These are phyloP conservation scores for Zymoseptoria brevis DNA, from an alignment of 2,329 filamentous ascomycete species.

Conservation along the genomic window DNA sequence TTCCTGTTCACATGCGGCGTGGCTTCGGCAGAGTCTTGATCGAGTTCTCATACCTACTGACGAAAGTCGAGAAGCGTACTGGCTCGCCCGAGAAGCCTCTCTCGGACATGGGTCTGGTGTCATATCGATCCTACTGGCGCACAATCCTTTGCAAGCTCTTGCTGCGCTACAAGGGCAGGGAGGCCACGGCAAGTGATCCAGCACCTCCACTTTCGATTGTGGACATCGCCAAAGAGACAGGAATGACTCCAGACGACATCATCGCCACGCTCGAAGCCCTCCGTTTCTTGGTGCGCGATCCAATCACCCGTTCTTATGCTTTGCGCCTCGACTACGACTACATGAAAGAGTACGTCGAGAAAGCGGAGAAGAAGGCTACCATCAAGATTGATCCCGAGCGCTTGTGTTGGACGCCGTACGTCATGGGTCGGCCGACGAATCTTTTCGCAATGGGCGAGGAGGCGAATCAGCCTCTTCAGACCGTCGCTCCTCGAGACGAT, in stretches of 20 bases:
- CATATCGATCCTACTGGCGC: slow-evolving; percentile 96
- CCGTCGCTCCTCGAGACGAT: slow-evolving; percentile 80
- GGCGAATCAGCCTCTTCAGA: slow-evolving; percentile 50
- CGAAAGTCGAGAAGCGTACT: slow-evolving; percentile 83
- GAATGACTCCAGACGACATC: slow-evolving; percentile 93
- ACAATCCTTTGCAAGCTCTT: slow-evolving; percentile 80
- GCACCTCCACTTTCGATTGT: slow-evolving; percentile 41
- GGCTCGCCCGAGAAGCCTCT: slow-evolving; percentile 95
- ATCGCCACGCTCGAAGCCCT: slow-evolving; percentile 87
- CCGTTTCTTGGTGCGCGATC: slow-evolving; percentile 81
- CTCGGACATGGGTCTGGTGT: slow-evolving; percentile 95
- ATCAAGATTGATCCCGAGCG: slow-evolving; percentile 72
- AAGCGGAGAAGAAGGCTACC: slow-evolving; percentile 83
- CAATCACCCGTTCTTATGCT: slow-evolving; percentile 79
- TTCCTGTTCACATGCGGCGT: slow-evolving; percentile 94
- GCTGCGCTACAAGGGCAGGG: slow-evolving; percentile 48
- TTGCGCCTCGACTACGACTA: slow-evolving; percentile 79
- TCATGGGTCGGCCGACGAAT: slow-evolving; percentile 66
- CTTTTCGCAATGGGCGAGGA: slow-evolving; percentile 32
- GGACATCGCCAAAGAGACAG: slow-evolving; percentile 76
- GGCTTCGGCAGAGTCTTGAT: slow-evolving; percentile 95
- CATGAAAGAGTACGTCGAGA: slow-evolving; percentile 77
- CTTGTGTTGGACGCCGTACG: slow-evolving; percentile 90
- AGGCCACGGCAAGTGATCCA: slow-evolving; percentile 14
- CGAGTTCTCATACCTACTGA: slow-evolving; percentile 95